Percentiles rank a stretch among this genome's conserved stretches.
phyloP scores from a whole-genome alignment of 352 stramenopile species.

The Phytophthora sojae region DNA sequence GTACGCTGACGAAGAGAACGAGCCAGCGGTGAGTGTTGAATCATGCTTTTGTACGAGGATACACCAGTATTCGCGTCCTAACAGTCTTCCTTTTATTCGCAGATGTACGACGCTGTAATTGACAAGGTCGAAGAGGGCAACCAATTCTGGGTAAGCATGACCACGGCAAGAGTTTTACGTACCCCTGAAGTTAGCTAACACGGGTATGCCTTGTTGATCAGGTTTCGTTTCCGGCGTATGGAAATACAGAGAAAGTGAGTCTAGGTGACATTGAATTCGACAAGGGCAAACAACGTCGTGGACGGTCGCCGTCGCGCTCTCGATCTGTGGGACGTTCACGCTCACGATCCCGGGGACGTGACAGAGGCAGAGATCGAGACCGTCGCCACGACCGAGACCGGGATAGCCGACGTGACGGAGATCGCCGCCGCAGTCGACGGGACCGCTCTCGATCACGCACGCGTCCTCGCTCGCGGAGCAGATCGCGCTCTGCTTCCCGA shows the following conservation, averaged over 20 bases:
- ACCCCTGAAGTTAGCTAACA: neutral
- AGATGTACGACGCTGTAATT: slow-evolving; percentile 97
- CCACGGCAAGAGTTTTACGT: neutral
- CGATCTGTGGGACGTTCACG: slow-evolving; percentile 46
- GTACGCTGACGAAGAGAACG: slow-evolving; percentile 97
- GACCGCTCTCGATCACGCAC: slow-evolving; percentile 51
- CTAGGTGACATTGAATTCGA: slow-evolving; percentile 95
- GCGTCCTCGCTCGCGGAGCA: slow-evolving; percentile 49
- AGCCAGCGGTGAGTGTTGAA: slow-evolving; percentile 62
- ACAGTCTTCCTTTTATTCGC: slow-evolving; percentile 5
- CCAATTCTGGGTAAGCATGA: slow-evolving; percentile 65
- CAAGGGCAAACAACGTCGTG: slow-evolving; percentile 32
- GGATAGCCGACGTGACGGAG: slow-evolving; percentile 35
- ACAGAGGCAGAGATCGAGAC: slow-evolving; percentile 32
- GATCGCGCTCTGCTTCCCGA: slow-evolving; percentile 43
- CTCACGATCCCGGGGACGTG: slow-evolving; percentile 39
- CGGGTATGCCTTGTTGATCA: slow-evolving; percentile 16
- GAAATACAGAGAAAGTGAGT: slow-evolving; percentile 94
- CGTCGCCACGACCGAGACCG: slow-evolving; percentile 40
- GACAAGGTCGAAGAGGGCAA: slow-evolving; percentile 91
- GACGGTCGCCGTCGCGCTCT: slow-evolving; percentile 46
- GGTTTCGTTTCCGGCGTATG: slow-evolving; percentile 97
- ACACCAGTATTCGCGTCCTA: neutral
- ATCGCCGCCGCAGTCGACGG: slow-evolving; percentile 40
- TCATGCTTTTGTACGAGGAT: neutral